Percentiles rank a stretch among this genome's conserved stretches.
These are phyloP conservation scores for Diaporthe citriasiana DNA, from an alignment of 2,329 filamentous ascomycete species.

Conservation along the genomic window DNA sequence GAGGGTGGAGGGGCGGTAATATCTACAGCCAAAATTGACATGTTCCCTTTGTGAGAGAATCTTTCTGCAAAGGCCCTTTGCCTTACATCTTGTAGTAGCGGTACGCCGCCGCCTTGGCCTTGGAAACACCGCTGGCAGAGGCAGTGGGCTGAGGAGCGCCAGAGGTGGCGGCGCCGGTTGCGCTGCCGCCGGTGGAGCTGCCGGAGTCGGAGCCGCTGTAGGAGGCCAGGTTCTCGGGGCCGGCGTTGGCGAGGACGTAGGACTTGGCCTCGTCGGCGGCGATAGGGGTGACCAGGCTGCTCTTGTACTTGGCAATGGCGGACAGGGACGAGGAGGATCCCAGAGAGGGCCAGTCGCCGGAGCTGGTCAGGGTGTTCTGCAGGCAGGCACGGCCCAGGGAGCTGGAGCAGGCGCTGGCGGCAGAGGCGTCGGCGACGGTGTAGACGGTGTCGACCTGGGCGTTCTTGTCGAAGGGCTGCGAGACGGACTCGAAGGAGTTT, in stretches of 20 bases:
- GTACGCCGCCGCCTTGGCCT: slow-evolving; percentile 4
- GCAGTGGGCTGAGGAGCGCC: background rate
- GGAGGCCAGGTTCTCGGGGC: slow-evolving; percentile 31
- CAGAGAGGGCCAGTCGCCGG: slow-evolving; percentile 44
- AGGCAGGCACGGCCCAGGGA: slow-evolving; percentile 64
- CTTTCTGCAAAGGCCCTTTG: background rate
- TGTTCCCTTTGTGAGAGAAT: slow-evolving; percentile 22
- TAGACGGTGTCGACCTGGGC: slow-evolving; percentile 43
- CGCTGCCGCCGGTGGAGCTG: background rate
- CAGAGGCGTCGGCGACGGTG: slow-evolving; percentile 44
- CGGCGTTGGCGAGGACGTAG: slow-evolving; percentile 37
- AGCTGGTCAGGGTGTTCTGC: slow-evolving; percentile 56
- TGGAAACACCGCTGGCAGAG: background rate
- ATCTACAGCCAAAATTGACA: slow-evolving; percentile 31
- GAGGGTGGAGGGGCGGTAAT: slow-evolving; percentile 15
- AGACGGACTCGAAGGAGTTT: slow-evolving; percentile 70
- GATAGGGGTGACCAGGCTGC: slow-evolving; percentile 35
- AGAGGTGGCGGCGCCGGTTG: background rate
- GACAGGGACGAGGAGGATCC: slow-evolving; percentile 33
- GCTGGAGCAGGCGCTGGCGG: slow-evolving; percentile 57
- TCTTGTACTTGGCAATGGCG: slow-evolving; percentile 39
- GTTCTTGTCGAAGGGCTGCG: slow-evolving; percentile 54
- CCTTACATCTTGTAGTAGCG: slow-evolving; percentile 27
- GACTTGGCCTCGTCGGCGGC: slow-evolving; percentile 30
- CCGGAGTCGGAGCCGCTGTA: slow-evolving; percentile 22